phyloP scores from a whole-genome alignment of 495 filamentous ascomycete genomes.

The Astrocystis sublimbata region DNA sequence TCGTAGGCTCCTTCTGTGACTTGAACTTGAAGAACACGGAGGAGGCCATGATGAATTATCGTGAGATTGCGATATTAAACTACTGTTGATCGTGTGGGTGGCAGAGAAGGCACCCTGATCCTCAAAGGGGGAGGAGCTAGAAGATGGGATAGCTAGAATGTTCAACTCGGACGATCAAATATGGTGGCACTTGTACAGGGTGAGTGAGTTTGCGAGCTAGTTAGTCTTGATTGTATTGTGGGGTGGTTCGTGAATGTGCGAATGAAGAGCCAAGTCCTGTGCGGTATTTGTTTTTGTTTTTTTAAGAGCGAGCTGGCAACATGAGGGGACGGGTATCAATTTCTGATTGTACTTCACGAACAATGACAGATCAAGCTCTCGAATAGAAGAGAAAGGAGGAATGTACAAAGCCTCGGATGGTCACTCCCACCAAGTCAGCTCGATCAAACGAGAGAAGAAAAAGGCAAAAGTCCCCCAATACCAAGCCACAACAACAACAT shows the following conservation, averaged over 20 bases:
- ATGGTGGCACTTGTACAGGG: constrained; percentile 21
- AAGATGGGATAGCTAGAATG: constrained; percentile 30
- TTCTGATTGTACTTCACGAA: constrained; percentile 57
- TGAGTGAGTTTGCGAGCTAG: constrained; percentile 21
- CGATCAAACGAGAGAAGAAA: constrained; percentile 28
- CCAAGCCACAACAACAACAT: constrained; percentile 25
- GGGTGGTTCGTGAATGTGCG: constrained; percentile 11
- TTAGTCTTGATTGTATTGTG: constrained; percentile 31
- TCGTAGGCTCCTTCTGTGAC: constrained; percentile 91
- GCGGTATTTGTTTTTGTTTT: constrained; percentile 39
- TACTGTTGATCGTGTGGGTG: constrained; percentile 12
- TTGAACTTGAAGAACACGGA: constrained; percentile 99
- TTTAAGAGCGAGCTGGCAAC: constrained; percentile 37
- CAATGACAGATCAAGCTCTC: constrained; percentile 38
- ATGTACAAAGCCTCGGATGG: constrained; percentile 48
- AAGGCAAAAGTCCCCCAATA: constrained; percentile 29
- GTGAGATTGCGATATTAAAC: constrained; percentile 23
- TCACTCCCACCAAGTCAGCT: constrained; percentile 32
- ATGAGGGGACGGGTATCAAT: constrained; percentile 56
- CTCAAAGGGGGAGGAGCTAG: constrained; percentile 1
- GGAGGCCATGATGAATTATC: constrained; percentile 74
- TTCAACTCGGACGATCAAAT: constrained; percentile 29
- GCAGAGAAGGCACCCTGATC: not conserved
- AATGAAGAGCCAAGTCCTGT: constrained; percentile 27
- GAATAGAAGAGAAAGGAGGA: constrained; percentile 36